phyloP scores from a whole-genome alignment of 129 eudicot genomes.

The Arctium minus region DNA sequence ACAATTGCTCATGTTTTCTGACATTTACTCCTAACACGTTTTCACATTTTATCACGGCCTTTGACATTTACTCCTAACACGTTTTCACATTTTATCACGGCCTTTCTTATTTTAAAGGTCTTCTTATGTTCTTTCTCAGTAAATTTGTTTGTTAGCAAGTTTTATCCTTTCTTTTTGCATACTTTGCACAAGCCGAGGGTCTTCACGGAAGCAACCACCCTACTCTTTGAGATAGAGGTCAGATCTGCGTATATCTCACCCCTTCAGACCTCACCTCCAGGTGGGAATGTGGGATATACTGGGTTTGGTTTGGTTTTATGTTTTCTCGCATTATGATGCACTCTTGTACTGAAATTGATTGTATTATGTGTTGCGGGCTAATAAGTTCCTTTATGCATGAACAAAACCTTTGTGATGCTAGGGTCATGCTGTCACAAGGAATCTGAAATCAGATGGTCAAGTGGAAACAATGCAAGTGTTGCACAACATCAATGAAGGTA shows the following conservation, averaged over 20 bases:
- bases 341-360: background rate
- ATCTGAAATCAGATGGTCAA: slow-evolving; percentile 72
- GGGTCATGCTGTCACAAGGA: slow-evolving; percentile 86
- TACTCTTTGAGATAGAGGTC: background rate
- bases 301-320: background rate
- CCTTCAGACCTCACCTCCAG: background rate
- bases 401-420: slow-evolving; percentile 17
- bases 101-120: background rate
- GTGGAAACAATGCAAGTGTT: slow-evolving; percentile 84
- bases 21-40: background rate
- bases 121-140: background rate
- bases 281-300: background rate
- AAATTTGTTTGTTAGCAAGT: no score
- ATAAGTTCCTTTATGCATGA: background rate
- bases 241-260: background rate
- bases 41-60: no score
- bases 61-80: no score
- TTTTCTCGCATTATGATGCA: background rate
- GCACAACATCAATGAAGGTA: slow-evolving; percentile 85
- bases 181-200: background rate
- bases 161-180: background rate
- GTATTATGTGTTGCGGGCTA: background rate
- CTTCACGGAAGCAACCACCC: background rate
- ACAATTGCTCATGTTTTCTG: slow-evolving; percentile 1
- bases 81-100: background rate